phyloP scores from a whole-genome alignment of 371 early-diverging fungal genomes.

The Rhizopus arrhizus region DNA sequence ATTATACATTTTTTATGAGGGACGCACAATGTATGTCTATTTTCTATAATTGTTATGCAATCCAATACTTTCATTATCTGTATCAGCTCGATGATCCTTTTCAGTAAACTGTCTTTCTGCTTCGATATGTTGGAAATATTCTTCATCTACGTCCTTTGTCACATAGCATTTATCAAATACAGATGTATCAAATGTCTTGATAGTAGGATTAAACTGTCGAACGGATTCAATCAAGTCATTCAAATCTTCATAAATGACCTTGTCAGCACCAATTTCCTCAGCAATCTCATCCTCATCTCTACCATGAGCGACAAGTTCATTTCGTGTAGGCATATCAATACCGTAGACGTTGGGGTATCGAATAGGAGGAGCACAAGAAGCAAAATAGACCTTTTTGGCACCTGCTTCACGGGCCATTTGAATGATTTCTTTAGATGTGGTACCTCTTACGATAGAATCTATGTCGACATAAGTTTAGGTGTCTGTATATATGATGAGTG shows the following conservation, averaged over 20 bases:
- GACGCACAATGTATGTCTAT: background rate
- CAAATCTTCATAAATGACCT: slow-evolving; percentile 88
- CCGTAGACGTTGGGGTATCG: slow-evolving; percentile 98
- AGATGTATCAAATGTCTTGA: slow-evolving; percentile 87
- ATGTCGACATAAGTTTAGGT: background rate
- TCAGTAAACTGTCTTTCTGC: slow-evolving; percentile 53
- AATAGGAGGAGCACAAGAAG: slow-evolving; percentile 95
- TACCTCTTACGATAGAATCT: slow-evolving; percentile 97
- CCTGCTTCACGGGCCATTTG: slow-evolving; percentile 98
- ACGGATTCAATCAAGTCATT: slow-evolving; percentile 82
- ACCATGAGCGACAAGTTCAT: slow-evolving; percentile 87
- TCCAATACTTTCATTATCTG: slow-evolving; percentile 67
- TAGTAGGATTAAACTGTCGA: slow-evolving; percentile 77
- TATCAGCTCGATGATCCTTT: slow-evolving; percentile 39
- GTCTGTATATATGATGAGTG: background rate
- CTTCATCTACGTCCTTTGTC: slow-evolving; percentile 80
- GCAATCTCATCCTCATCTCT: slow-evolving; percentile 85
- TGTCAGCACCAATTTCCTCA: slow-evolving; percentile 86
- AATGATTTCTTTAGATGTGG: slow-evolving; percentile 96
- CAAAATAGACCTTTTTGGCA: slow-evolving; percentile 97
- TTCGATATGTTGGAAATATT: slow-evolving; percentile 84
- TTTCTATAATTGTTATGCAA: slow-evolving; percentile 57
- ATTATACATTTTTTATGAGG: background rate
- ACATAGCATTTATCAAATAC: slow-evolving; percentile 94
- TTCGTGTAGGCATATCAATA: slow-evolving; percentile 96